phyloP scores from a whole-genome alignment of 495 filamentous ascomycete species.

The Aspergillus taichungensis region DNA sequence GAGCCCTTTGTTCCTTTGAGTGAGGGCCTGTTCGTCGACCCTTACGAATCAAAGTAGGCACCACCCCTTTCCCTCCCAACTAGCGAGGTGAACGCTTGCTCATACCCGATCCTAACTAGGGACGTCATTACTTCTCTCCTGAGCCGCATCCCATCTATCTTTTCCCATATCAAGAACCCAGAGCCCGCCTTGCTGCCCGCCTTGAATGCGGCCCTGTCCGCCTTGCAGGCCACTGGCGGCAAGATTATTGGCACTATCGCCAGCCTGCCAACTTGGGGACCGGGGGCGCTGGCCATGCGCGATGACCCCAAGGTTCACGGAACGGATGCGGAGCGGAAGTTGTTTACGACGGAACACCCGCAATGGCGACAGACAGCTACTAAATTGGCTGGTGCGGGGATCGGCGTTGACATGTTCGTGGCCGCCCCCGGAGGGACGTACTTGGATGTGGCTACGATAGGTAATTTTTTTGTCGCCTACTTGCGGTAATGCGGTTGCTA shows the following conservation, averaged over 20 bases:
- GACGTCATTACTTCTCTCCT: conserved; percentile 80
- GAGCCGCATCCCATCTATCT: conserved; percentile 69
- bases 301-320: conserved; percentile 82
- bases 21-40: conserved; percentile 91
- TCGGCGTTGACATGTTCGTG: conserved; percentile 91
- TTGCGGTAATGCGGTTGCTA: conserved; percentile 8
- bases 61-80: neutral
- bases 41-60: conserved; percentile 74
- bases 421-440: conserved; percentile 83
- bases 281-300: conserved; percentile 69
- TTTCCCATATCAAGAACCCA: conserved; percentile 76
- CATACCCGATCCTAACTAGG: conserved; percentile 20
- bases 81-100: too few relatives aligned
- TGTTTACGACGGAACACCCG: conserved; percentile 83
- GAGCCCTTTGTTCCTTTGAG: conserved; percentile 93
- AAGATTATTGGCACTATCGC: conserved; percentile 85
- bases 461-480: conserved; percentile 37
- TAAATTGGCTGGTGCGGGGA: conserved; percentile 80
- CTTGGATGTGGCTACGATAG: conserved; percentile 89
- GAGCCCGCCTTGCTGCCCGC: conserved; percentile 81
- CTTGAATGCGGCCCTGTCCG: conserved; percentile 69
- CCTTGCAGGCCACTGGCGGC: conserved; percentile 77
- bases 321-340: conserved; percentile 84
- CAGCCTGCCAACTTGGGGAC: conserved; percentile 82
- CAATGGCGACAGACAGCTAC: conserved; percentile 74